Base-by-base conservation (phyloP, 106 monocot species). In the Allium sativum region DNA sequence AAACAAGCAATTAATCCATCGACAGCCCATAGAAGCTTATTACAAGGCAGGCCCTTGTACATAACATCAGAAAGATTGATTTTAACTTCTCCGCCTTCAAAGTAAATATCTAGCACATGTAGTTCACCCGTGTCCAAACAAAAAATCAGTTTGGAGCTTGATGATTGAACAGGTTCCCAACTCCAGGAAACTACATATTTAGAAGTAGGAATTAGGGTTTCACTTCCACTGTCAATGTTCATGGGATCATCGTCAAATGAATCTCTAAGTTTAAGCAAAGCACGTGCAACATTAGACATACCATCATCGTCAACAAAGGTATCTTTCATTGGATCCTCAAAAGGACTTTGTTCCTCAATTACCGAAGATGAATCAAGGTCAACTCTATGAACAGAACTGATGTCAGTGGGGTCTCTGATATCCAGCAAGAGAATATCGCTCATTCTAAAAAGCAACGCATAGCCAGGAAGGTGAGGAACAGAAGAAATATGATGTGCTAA, bases 71-170 rank as follows among this genome's bases (percentile, higher is more conserved):
- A 78, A n/a, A 76, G 45, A 80, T 58, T 80, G 47, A 88, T 56
- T 56, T 45, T 71, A 31, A 77, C 60, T 65, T 66, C 84, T 52
- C 73, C 79, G 58, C 44, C 47, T 45, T 78, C 78, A 61, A 67
- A 62, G 67, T 70, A 52, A 67, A 98, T 77, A 52, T 88, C 83
- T 44, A 98, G 15, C 48, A 80, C 72, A 58, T 62, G 77, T 8
- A 98, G 52, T 66, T 98, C 98, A 45, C 98, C 98, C 18, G 73
- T 76, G 57, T 88, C 82, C 60, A 91, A 76, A 60, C 91, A 88
- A 73, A 92, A 66, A 21, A 92, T 64, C 72, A 92, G 65, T 65
- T 81, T 92, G n/a, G 88, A 52, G 74, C 65, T 42, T 19, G 64
- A 45, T 44, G 75, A 76, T 21, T 68, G 64, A 42, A 45, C 61